These are phyloP conservation scores for Naumovozyma dairenensis DNA, from an alignment of 805 yeast species.

Conservation along the genomic window DNA sequence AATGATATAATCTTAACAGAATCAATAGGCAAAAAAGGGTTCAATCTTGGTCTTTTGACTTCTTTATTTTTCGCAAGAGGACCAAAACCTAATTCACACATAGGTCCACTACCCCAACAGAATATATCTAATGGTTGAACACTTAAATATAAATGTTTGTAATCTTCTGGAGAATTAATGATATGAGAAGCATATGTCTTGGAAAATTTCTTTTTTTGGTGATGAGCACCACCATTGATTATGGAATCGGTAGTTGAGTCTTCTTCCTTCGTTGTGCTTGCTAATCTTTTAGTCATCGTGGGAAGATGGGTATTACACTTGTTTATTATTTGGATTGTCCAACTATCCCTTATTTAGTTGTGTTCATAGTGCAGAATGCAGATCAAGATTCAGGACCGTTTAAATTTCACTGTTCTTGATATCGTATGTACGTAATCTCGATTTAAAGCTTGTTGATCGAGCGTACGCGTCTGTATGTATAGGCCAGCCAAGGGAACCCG, in stretches of 20 bases:
- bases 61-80: conserved; percentile 86
- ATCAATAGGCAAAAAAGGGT: conserved; percentile 58
- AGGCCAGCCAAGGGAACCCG: too few species aligned
- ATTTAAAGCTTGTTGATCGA: too few species aligned
- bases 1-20: conserved; percentile 69
- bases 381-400: too few species aligned
- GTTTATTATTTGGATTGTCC: too few species aligned
- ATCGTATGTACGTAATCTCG: too few species aligned
- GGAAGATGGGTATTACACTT: too few species aligned
- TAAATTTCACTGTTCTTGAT: too few species aligned
- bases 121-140: conserved; percentile 57
- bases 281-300: too few species aligned
- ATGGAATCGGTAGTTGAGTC: too few species aligned
- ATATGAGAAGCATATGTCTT: conserved; percentile 15
- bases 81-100: conserved; percentile 97
- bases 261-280: conserved; percentile 3
- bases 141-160: conserved; percentile 25
- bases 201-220: conserved; percentile 11
- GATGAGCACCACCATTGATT: conserved; percentile 1
- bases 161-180: conserved; percentile 28
- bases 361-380: too few species aligned
- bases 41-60: conserved; percentile 91
- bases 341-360: too few species aligned
- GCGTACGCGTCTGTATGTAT: too few species aligned
- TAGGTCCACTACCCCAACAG: conserved; percentile 94